Base-by-base conservation (phyloP, 2,329 filamentous ascomycete species). In the Colletotrichum tabaci region DNA sequence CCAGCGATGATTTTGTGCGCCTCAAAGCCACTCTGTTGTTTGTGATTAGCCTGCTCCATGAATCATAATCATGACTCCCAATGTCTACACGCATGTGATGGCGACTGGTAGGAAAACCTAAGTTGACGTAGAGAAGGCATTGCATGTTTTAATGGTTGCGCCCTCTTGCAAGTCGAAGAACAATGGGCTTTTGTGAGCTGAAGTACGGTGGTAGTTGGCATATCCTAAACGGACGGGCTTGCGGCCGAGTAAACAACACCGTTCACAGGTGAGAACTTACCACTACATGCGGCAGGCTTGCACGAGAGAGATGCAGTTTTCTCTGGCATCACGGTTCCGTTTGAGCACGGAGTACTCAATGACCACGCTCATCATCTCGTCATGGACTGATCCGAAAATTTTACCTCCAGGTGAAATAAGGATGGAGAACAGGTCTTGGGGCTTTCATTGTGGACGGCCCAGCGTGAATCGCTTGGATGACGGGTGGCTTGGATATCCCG, bases 111-210 rank as follows among this genome's bases (percentile, higher is more conserved):
- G 30, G 30, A 10, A 35, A 35, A 30, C 8, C 30, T 10, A 35
- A 35, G 2, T 35, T 35, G 30, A 9, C 30, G 8, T 35, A 35
- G 8, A 13, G 10, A 13, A 49, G 9, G 4, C 12, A 12, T 23
- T 23, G 9, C 0, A 49, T 23, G 0, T 21, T 4, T n/a, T 2
- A 10, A n/a, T 0, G n/a, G 2, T 23, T 23, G 3, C 47, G 5
- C 23, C 10, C 3, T n/a, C 12, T n/a, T 5, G 47, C n/a, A 12
- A 13, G 47, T n/a, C 30, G 30, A 35, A 10, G 30, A 35, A 9
- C 30, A 9, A 9, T 10, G 8, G 30, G 1, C 30, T 35, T 35
- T 10, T 35, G 30, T 9, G 30, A 8, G 30, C 30, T 35, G 30
- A 8, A 35, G 30, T 35, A 35, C 8, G 30, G 30, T 10, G 30